These are phyloP conservation scores for Euclidium syriacum DNA, from an alignment of 345 rosid genomes.

Conservation along the genomic window DNA sequence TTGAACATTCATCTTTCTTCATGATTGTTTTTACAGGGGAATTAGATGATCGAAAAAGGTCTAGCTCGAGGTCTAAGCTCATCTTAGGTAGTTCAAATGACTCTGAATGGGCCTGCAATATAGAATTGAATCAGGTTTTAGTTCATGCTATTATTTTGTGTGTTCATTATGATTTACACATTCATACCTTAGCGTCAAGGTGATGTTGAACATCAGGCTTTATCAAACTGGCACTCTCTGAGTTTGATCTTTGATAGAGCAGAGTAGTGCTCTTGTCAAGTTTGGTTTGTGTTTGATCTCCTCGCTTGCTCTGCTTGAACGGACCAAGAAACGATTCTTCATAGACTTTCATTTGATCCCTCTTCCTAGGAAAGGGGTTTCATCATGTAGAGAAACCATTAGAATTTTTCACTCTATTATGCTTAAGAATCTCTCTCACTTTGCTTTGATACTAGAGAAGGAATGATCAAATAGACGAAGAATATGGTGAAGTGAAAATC, in stretches of 20 bases:
- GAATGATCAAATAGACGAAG: conserved; percentile 20
- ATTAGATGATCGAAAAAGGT: conserved; percentile 40
- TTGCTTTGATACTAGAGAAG: conserved; percentile 15
- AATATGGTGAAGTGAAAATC: neutral
- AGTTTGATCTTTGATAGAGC: conserved; percentile 9
- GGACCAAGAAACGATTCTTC: conserved; percentile 26
- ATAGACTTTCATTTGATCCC: conserved; percentile 6
- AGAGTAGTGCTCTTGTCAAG: conserved; percentile 20
- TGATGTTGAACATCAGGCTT: conserved; percentile 18
- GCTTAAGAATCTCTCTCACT: conserved; percentile 5
- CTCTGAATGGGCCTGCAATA: conserved; percentile 20
- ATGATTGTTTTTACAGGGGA: conserved; percentile 20
- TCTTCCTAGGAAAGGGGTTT: conserved; percentile 14
- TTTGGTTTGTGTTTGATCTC: conserved; percentile 11
- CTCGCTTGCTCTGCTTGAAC: conserved; percentile 19
- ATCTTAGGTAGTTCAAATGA: conserved; percentile 30
- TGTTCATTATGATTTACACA: neutral
- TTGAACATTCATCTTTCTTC: conserved; percentile 9
- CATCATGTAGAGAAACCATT: conserved; percentile 22
- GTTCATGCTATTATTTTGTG: neutral
- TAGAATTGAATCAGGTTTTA: neutral
- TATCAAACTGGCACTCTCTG: neutral
- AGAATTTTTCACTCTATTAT: neutral
- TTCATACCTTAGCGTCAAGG: conserved; percentile 20
- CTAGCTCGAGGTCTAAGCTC: conserved; percentile 71